Evolutionary conservation across 2,329 filamentous ascomycete genomes (phyloP).

Genomic region (Sclerotinia glacialis): DNA sequence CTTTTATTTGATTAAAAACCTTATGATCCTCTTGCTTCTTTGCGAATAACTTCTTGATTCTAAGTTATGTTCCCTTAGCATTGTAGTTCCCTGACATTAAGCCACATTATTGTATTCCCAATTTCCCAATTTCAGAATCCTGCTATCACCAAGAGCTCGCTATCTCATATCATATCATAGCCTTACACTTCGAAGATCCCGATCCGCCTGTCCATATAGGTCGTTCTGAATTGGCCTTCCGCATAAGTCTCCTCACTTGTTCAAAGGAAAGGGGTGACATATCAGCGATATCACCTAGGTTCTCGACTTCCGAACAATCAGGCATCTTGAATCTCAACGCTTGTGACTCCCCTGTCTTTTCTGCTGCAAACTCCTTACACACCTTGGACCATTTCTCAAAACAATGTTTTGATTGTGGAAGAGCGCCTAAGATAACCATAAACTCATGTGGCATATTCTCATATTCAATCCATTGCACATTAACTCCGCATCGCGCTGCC

Average conservation of each 20-base stretch:
- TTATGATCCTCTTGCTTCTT: no score
- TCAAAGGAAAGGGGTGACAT: constrained; percentile 7
- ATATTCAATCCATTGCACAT: no score
- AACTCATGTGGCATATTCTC: no score
- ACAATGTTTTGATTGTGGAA: no score
- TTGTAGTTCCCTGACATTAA: background rate
- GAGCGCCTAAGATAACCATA: no score
- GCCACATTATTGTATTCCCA: background rate
- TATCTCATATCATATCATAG: constrained; percentile 7
- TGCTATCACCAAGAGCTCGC: constrained; percentile 1
- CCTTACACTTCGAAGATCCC: constrained; percentile 2
- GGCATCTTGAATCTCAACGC: constrained; percentile 1
- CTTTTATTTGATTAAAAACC: no score
- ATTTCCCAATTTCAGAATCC: constrained; percentile 8
- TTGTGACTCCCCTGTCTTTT: no score
- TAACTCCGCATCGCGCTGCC: no score
- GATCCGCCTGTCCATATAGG: background rate
- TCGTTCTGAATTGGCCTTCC: constrained; percentile 12
- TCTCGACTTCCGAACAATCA: constrained; percentile 3
- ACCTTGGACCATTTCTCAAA: no score
- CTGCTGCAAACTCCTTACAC: no score
- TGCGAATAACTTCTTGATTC: no score
- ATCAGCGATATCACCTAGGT: constrained; percentile 6
- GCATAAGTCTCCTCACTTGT: constrained; percentile 7
- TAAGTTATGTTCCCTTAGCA: no score